Percentiles rank a stretch among this genome's conserved stretches.
Conservation (phyloP, 331 rosid genomes). For the Rhamnella rubrinervis region DNA sequence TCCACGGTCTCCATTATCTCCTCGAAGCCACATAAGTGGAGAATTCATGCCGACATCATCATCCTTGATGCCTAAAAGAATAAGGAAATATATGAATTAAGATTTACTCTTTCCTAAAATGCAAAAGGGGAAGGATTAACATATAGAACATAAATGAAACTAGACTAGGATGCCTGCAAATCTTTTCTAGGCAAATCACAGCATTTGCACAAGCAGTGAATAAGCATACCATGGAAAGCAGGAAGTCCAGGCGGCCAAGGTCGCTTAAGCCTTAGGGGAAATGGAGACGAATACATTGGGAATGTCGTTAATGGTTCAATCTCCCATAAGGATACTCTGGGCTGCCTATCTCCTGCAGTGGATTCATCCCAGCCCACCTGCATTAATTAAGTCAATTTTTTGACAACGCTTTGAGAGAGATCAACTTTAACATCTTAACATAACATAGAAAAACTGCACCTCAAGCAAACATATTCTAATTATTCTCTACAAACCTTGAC, state of each 20-base stretch:
- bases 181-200: background rate
- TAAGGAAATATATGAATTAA: background rate
- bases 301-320: constrained; percentile 92
- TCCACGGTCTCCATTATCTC: constrained; percentile 74
- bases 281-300: constrained; percentile 92
- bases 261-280: constrained; percentile 82
- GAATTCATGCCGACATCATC: constrained; percentile 70
- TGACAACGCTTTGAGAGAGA: background rate
- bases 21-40: constrained; percentile 81
- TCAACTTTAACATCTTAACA: background rate
- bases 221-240: constrained; percentile 62
- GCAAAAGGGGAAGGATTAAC: background rate
- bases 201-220: background rate
- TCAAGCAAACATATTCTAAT: background rate
- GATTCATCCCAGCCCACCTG: constrained; percentile 99
- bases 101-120: background rate
- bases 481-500: constrained; percentile 72
- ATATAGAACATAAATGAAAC: background rate
- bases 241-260: constrained; percentile 89
- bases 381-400: constrained; percentile 20
- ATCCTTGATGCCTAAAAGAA: constrained; percentile 76
- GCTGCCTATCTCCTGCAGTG: constrained; percentile 90
- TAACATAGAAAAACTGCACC: background rate
- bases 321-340: constrained; percentile 92
- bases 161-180: background rate